A percentile compares a stretch with the other conserved stretches of the same genome.
These are phyloP conservation scores for Colletotrichum horii DNA, from an alignment of 2,329 filamentous ascomycete genomes.

Conservation along the genomic window DNA sequence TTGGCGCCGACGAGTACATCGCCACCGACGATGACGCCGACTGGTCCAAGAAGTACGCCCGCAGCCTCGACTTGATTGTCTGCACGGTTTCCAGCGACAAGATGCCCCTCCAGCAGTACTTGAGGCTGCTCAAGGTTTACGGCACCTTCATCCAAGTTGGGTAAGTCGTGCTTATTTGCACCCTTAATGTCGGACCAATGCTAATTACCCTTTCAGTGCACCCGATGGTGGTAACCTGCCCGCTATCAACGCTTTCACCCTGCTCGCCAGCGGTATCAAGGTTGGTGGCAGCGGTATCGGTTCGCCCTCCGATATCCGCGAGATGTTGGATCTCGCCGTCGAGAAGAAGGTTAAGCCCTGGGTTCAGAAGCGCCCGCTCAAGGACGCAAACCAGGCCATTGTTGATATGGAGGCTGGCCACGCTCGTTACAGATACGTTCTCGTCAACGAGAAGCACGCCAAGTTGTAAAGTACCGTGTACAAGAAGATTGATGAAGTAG, in stretches of 20 bases:
- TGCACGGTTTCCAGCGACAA: constrained; percentile 54
- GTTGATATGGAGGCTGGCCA: constrained; percentile 59
- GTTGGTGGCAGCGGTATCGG: constrained; percentile 50
- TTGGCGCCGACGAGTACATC: constrained; percentile 60
- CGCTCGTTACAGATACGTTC: constrained; percentile 47
- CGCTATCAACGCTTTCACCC: constrained; percentile 54
- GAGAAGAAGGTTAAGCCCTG: constrained; percentile 59
- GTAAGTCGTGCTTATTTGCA: not conserved
- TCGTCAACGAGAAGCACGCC: constrained; percentile 39
- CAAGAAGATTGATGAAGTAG: constrained; percentile 2
- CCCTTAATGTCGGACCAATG: not conserved
- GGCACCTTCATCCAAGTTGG: constrained; percentile 29
- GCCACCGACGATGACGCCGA: constrained; percentile 52
- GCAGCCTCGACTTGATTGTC: constrained; percentile 62
- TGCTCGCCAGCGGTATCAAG: constrained; percentile 59
- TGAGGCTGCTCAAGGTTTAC: constrained; percentile 47
- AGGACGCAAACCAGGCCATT: constrained; percentile 55
- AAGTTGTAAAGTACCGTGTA: not conserved
- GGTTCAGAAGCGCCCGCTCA: constrained; percentile 57
- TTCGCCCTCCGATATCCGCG: constrained; percentile 50
- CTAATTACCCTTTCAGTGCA: constrained; percentile 30
- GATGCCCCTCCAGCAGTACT: constrained; percentile 62
- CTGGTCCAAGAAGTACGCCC: constrained; percentile 58
- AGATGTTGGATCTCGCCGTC: constrained; percentile 61
- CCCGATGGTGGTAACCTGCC: constrained; percentile 52